Conservation (phyloP, 257 asterid genomes). For the Nicotiana attenuata region DNA sequence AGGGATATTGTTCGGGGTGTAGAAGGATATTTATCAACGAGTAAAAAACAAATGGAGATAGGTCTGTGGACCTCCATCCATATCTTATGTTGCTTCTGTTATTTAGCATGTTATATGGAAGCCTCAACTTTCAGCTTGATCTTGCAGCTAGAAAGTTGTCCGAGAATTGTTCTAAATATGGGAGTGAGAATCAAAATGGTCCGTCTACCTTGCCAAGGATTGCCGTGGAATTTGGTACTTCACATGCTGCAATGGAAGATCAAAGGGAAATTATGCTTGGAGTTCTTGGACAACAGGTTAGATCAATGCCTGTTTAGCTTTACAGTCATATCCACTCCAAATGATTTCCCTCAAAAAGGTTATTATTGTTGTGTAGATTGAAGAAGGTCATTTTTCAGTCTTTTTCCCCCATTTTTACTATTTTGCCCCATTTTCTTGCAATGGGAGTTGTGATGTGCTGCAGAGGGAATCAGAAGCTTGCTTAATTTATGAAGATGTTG, state of each 20-base stretch:
- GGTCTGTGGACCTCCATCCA: slow-evolving; percentile 38
- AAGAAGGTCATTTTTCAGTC: neutral
- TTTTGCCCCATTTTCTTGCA: neutral
- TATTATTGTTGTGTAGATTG: neutral
- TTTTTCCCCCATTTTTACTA: neutral
- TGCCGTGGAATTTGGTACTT: slow-evolving; percentile 69
- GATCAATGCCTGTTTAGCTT: slow-evolving; percentile 11
- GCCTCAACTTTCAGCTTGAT: slow-evolving; percentile 27
- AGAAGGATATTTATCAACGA: slow-evolving; percentile 64
- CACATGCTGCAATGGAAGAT: slow-evolving; percentile 81
- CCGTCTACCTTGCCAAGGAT: slow-evolving; percentile 55
- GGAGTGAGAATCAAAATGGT: slow-evolving; percentile 71
- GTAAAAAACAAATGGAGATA: slow-evolving; percentile 83
- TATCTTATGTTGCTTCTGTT: slow-evolving; percentile 19
- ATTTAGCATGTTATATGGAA: slow-evolving; percentile 12
- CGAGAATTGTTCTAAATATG: slow-evolving; percentile 87
- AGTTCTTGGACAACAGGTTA: slow-evolving; percentile 70
- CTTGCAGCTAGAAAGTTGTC: slow-evolving; percentile 76
- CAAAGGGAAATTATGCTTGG: slow-evolving; percentile 82
- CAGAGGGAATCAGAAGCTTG: neutral
- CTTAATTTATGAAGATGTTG: neutral
- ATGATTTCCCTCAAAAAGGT: neutral
- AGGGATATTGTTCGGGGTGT: slow-evolving; percentile 82
- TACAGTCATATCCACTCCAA: neutral
- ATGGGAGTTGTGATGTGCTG: neutral